Conservation (phyloP, 345 rosid genomes). For the Turritis glabra region DNA sequence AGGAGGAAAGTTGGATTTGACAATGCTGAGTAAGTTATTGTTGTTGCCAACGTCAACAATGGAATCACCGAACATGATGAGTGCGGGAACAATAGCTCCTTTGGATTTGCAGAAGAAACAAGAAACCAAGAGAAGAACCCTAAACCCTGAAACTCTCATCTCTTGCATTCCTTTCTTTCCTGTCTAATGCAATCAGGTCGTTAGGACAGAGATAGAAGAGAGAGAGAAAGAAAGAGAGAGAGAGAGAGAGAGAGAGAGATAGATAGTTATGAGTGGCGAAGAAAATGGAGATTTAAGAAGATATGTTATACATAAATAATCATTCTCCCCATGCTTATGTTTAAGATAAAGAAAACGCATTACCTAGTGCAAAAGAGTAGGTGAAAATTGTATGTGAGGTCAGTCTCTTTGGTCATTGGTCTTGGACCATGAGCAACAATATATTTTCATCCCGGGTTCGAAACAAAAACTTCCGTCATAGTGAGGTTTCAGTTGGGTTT, state of each 20-base stretch:
- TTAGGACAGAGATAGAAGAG: neutral
- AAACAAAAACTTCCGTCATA: constrained; percentile 1
- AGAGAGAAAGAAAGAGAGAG: neutral
- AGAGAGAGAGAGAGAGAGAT: neutral
- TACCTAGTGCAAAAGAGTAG: constrained; percentile 36
- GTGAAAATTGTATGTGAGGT: constrained; percentile 19
- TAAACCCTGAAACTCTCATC: constrained; percentile 27
- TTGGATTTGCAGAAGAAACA: constrained; percentile 28
- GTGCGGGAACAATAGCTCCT: constrained; percentile 75
- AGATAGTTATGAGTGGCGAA: constrained; percentile 5
- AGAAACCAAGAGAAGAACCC: constrained; percentile 23
- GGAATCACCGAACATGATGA: constrained; percentile 88
- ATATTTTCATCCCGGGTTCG: neutral
- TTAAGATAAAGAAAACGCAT: constrained; percentile 28
- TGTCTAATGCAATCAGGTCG: constrained; percentile 19
- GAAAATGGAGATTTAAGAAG: constrained; percentile 23
- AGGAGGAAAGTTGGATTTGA: constrained; percentile 87
- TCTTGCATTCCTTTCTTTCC: constrained; percentile 5
- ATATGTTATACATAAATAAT: constrained; percentile 29
- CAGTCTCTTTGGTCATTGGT: constrained; percentile 20
- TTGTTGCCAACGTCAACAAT: constrained; percentile 90
- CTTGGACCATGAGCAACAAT: constrained; percentile 7
- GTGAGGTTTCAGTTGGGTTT: neutral
- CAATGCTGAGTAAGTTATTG: constrained; percentile 59
- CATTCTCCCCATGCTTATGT: constrained; percentile 15